Evolutionary conservation across 176 grass and related monocot species (phyloP), one percentile per base, ranked within the genome.

Genomic region (Oryza nivara): DNA sequence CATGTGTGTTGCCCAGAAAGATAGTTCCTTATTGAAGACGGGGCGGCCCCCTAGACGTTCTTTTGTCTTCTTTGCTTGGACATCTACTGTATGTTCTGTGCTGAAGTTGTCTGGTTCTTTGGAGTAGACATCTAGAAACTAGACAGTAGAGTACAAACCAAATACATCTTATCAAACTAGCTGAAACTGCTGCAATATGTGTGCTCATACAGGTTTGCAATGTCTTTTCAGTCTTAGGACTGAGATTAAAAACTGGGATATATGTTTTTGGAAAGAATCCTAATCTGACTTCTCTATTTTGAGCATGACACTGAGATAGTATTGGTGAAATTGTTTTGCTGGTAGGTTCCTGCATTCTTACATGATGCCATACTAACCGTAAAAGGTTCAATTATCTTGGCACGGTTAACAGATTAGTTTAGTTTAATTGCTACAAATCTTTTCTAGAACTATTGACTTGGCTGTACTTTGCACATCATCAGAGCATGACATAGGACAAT

Each of bases 81-180:
- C 7, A 11, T 65, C 22, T 78, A 45, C 20, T n/a, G 17, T 75
- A 15, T 49, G 10, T 30, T 30, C 30, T 30, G 30, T 30, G 30
- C 30, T 30, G 30, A 30, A 30, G 30, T 28, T 66, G 17, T 30
- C 43, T 48, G 58, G 19, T 66, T 6, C 58, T 46, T 83, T 74
- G 17, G 58, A 48, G 35, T 9, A 74, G 20, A 30, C 28, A 10
- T 4, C 40, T 32, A 15, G 41, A 74, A 9, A 65, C 40, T n/a
- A 15, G 41, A 74, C 13, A 47, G 64, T 83, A 83, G 26, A 56
- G 69, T 83, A 64, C 41, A 74, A 23, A 14, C 60, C 12, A 20
- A 16, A 35, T 34, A n/a, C 28, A 60, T 76, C 51, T 58, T 32
- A 7, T 60, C 4, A 44, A 77, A 45, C n/a, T 78, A 77, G n/a